Conservation (phyloP, 768 basidiomycete genomes). For the Mycena latifolia region DNA sequence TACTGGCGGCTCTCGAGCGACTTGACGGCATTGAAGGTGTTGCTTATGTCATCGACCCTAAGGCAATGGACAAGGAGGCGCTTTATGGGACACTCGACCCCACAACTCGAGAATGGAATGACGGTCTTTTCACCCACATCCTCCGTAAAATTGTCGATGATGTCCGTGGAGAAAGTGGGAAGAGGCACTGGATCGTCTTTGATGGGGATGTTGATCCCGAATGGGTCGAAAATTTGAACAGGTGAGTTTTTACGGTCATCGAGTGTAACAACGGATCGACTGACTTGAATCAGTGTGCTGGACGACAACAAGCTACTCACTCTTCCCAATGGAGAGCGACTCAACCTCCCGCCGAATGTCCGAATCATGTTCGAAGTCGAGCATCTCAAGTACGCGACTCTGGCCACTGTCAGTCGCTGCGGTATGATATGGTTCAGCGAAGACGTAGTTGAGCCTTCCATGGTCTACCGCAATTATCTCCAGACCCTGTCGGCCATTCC, state of each 20-base stretch:
- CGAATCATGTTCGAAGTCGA: conserved; percentile 99
- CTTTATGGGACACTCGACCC: conserved; percentile 97
- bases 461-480: conserved; percentile 94
- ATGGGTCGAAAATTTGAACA: conserved; percentile 99
- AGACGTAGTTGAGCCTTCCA: conserved; percentile 89
- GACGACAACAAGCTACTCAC: conserved; percentile 99
- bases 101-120: conserved; percentile 99
- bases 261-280: conserved; percentile 18
- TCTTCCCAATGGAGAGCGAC: conserved; percentile 96
- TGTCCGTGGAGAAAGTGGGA: conserved; percentile 96
- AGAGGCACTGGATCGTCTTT: conserved; percentile 99
- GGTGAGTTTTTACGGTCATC: conserved; percentile 64
- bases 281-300: conserved; percentile 75
- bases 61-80: conserved; percentile 98
- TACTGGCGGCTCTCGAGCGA: conserved; percentile 90
- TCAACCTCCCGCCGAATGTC: conserved; percentile 96
- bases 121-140: conserved; percentile 98
- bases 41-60: conserved; percentile 97
- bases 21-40: conserved; percentile 94
- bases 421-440: conserved; percentile 99
- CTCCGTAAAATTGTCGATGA: conserved; percentile 98
- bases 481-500: conserved; percentile 78
- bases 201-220: conserved; percentile 99
- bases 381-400: conserved; percentile 95
- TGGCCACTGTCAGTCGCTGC: conserved; percentile 98